These are phyloP conservation scores for Penicillium steckii DNA, from an alignment of 495 filamentous ascomycete species.

Conservation along the genomic window DNA sequence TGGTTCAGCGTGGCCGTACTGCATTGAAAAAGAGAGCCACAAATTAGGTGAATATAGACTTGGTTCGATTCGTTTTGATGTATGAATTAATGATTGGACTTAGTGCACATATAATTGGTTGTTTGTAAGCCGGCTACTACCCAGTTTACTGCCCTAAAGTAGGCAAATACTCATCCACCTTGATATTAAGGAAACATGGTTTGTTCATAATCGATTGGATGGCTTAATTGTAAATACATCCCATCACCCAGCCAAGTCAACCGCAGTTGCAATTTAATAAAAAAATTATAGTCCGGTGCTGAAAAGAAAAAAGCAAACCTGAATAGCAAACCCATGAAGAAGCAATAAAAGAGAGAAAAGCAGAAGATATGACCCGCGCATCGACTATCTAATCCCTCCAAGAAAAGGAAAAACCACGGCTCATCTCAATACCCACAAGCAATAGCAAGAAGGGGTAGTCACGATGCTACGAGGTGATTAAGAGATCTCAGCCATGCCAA, in stretches of 20 bases:
- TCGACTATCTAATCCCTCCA: slow-evolving; percentile 24
- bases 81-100: too few species aligned
- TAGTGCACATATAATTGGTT: too few species aligned
- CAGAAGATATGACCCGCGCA: slow-evolving; percentile 32
- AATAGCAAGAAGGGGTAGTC: not conserved
- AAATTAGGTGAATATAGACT: too few species aligned
- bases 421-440: not conserved
- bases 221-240: slow-evolving; percentile 27
- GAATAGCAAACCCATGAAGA: slow-evolving; percentile 12
- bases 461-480: slow-evolving; percentile 17
- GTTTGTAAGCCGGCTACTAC: too few species aligned
- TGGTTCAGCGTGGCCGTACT: too few species aligned
- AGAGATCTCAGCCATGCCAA: slow-evolving; percentile 56
- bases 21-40: too few species aligned
- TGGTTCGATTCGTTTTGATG: too few species aligned
- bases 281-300: slow-evolving; percentile 18
- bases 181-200: not conserved
- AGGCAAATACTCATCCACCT: slow-evolving; percentile 5
- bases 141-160: too few species aligned
- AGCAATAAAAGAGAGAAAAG: slow-evolving; percentile 14
- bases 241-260: slow-evolving; percentile 14
- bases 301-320: slow-evolving; percentile 8
- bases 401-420: slow-evolving; percentile 3
- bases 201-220: slow-evolving; percentile 8
- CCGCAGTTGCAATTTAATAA: slow-evolving; percentile 7